Evolutionary conservation across 306 rosid genomes (phyloP), one percentile per base, ranked within the genome.

Genomic region (Trichosanthes truncata): DNA sequence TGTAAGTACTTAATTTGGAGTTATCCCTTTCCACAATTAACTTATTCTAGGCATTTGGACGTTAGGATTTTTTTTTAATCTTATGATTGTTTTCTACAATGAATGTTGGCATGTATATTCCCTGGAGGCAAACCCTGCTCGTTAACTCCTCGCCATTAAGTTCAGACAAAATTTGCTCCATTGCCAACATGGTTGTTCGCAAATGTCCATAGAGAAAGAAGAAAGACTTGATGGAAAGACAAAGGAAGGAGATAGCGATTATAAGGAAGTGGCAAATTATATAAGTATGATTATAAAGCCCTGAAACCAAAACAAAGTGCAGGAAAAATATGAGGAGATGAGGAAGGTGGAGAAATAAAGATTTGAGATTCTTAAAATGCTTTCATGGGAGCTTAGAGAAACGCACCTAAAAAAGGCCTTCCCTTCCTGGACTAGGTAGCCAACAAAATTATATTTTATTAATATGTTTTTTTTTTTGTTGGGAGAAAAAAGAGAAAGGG

Each of bases 101-200:
- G n/a, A n/a, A n/a, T n/a, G n/a, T n/a, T n/a, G n/a, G n/a, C n/a
- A n/a, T n/a, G n/a, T n/a, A n/a, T n/a, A n/a, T n/a, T n/a, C n/a
- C 97, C 97, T 0, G 97, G 97, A 10, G 96, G 97, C 62, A 92
- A 83, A 20, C 96, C 96, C 81, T 82, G 96, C 38, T 84, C 86
- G 75, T 89, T 21, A 83, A 43, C 66, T 83, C 90, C 55, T 86
- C 93, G 25, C 87, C 87, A 36, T 31, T 79, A 9, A 89, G 87
- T 77, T 89, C 93, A 60, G 82, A 71, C 45, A 87, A 73, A 2
- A 92, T 25, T 9, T 89, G 90, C 80, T 92, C 97, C 81, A 90
- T 84, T 75, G 79, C 76, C 75, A 83, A 59, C 91, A 87, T 87
- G 9, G 13, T 57, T 5, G 3, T 41, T 26, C 45, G 46, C 66